phyloP scores from a whole-genome alignment of 2,329 filamentous ascomycete species.

The Talaromyces rugulosus region DNA sequence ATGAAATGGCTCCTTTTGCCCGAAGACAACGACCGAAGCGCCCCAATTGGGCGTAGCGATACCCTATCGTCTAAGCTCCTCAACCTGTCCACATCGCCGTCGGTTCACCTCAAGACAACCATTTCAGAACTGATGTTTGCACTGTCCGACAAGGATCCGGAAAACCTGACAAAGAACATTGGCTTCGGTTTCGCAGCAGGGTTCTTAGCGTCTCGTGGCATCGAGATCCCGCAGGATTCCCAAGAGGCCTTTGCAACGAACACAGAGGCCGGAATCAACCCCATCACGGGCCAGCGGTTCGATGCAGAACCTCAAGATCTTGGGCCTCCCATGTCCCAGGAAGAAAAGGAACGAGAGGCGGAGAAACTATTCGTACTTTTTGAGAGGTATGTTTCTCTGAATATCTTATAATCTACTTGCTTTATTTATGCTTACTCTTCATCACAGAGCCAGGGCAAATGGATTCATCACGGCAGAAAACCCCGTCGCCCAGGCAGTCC shows the following conservation, averaged over 20 bases:
- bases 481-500: constrained; percentile 66
- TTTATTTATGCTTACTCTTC: constrained; percentile 14
- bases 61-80: constrained; percentile 74
- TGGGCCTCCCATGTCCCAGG: constrained; percentile 73
- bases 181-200: constrained; percentile 93
- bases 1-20: constrained; percentile 71
- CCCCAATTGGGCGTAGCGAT: constrained; percentile 70
- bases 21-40: constrained; percentile 67
- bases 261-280: constrained; percentile 56
- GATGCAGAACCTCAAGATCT: constrained; percentile 61
- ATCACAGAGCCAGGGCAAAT: constrained; percentile 60
- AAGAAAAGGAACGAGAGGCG: constrained; percentile 88
- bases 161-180: constrained; percentile 80
- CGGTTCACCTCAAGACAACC: constrained; percentile 67
- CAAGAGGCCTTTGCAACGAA: constrained; percentile 50
- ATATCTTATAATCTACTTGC: background rate
- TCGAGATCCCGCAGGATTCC: constrained; percentile 67
- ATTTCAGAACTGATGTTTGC: constrained; percentile 82
- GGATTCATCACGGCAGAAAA: constrained; percentile 72
- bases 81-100: constrained; percentile 69
- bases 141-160: constrained; percentile 74
- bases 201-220: constrained; percentile 79
- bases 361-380: constrained; percentile 87
- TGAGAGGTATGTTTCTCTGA: constrained; percentile 57
- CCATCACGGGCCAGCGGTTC: constrained; percentile 79